A percentile compares a stretch with the other conserved stretches of the same genome.
phyloP scores from a whole-genome alignment of 1,284 basidiomycete species.

The Apiotrichum montevideense region DNA sequence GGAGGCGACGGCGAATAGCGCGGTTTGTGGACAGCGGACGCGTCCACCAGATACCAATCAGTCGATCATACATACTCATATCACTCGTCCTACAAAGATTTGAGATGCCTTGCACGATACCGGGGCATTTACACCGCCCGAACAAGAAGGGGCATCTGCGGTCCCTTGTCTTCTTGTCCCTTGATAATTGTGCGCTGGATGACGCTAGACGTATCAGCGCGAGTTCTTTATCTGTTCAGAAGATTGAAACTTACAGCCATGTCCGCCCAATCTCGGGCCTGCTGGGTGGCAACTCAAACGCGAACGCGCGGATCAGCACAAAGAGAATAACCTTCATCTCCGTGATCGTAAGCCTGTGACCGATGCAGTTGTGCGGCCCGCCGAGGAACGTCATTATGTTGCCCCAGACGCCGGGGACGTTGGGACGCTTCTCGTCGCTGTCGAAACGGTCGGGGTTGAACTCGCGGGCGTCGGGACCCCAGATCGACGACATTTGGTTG shows the following conservation, averaged over 20 bases:
- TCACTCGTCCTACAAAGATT: too few species aligned
- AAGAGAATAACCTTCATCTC: slow-evolving; percentile 59
- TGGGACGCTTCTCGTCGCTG: slow-evolving; percentile 3
- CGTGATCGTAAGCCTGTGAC: slow-evolving; percentile 56
- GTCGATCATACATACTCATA: too few species aligned
- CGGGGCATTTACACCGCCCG: neutral
- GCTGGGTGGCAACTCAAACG: slow-evolving; percentile 52
- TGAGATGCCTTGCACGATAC: too few species aligned
- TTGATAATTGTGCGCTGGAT: slow-evolving; percentile 41
- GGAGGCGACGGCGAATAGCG: too few species aligned
- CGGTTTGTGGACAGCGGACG: too few species aligned
- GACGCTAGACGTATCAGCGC: slow-evolving; percentile 23
- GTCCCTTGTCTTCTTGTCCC: slow-evolving; percentile 36
- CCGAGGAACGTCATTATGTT: slow-evolving; percentile 62
- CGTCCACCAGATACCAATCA: too few species aligned
- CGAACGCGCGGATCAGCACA: slow-evolving; percentile 54
- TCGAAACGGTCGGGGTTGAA: slow-evolving; percentile 51
- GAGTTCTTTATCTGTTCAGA: too few species aligned
- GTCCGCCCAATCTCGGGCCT: slow-evolving; percentile 34
- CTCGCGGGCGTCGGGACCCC: slow-evolving; percentile 61
- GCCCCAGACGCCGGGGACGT: slow-evolving; percentile 57
- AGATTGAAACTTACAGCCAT: slow-evolving; percentile 6
- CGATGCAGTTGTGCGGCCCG: slow-evolving; percentile 61
- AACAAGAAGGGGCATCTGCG: slow-evolving; percentile 43
- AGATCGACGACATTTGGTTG: slow-evolving; percentile 57